These are phyloP conservation scores for Pythium volutum DNA, from an alignment of 352 stramenopile species.

Conservation along the genomic window DNA sequence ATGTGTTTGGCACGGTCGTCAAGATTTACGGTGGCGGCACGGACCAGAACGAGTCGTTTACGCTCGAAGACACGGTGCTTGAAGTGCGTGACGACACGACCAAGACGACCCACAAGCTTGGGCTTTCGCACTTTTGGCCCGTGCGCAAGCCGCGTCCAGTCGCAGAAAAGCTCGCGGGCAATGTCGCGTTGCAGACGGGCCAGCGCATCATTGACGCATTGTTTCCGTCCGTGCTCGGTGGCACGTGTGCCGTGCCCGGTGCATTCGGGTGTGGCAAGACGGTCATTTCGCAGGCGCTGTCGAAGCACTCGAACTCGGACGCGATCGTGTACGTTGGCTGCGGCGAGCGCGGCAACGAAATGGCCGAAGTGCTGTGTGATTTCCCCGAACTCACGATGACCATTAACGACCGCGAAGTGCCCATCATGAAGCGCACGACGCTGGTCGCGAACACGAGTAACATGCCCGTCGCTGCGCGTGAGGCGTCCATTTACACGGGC, in stretches of 20 bases:
- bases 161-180: constrained; percentile 97
- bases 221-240: constrained; percentile 98
- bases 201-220: constrained; percentile 99
- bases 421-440: constrained; percentile 99
- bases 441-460: constrained; percentile 99
- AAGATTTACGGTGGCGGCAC: constrained; percentile 97
- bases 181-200: constrained; percentile 96
- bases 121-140: constrained; percentile 97
- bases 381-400: constrained; percentile 99
- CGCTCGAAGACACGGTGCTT: constrained; percentile 97
- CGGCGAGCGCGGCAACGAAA: constrained; percentile 99
- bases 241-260: constrained; percentile 98
- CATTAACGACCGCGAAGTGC: constrained; percentile 95
- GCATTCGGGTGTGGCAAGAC: constrained; percentile 99
- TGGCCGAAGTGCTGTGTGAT: constrained; percentile 98
- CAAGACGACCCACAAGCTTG: constrained; percentile 94
- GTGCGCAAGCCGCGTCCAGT: constrained; percentile 97
- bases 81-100: constrained; percentile 97
- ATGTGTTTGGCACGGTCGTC: constrained; percentile 98
- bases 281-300: constrained; percentile 99
- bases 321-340: constrained; percentile 99
- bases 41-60: constrained; percentile 96
- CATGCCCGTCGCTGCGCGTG: constrained; percentile 99
- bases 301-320: constrained; percentile 99
- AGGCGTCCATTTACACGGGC: constrained; percentile 99